Evolutionary conservation across 176 grass and related monocot species (phyloP), one percentile per base, ranked within the genome.

Genomic region (Raddia guianensis): DNA sequence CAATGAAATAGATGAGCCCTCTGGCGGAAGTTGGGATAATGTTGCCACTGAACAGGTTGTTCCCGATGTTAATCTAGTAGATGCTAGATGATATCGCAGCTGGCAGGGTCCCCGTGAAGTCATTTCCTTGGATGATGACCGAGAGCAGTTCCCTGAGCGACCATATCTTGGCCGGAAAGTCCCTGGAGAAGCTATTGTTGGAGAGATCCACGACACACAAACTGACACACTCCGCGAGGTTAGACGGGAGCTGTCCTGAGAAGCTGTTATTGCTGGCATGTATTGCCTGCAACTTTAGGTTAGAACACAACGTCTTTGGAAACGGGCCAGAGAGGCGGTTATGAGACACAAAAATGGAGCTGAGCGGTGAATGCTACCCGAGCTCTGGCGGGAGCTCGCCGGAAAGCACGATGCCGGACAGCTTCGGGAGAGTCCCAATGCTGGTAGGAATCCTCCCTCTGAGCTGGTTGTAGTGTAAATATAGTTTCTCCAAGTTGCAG

Each of bases 211-310:
- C 21, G 19, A 72, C 78, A 37, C 59, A 47, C 5, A 97, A 6
- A 0, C 12, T 9, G 12, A 7, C 0, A 15, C 91, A 97, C 5
- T 86, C 56, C 0, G 70, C 78, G 4, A 93, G 62, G 9, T 74
- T 77, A 9, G 79, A 66, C 0, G 89, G 89, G 21, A 93, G 42
- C 66, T 70, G 44, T 19, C 87, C 89, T 2, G 75, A 78, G 56
- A 97, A 83, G 61, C 34, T 84, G 82, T 97, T 97, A 77, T 89
- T 80, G 85, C 83, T 93, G 61, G 35, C 84, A 8, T 83, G 74
- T 45, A 97, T 45, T 54, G 80, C 69, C 6, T 1, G 52, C 12
- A 97, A 84, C 5, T 1, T 49, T 11, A 70, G 19, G 16, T 82
- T 83, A 40, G 86, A 45, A 63, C 94, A 97, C 2, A 97, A 78